These are phyloP conservation scores for Crithidia acanthocephali DNA, from an alignment of 208 protist genomes.

Conservation along the genomic window DNA sequence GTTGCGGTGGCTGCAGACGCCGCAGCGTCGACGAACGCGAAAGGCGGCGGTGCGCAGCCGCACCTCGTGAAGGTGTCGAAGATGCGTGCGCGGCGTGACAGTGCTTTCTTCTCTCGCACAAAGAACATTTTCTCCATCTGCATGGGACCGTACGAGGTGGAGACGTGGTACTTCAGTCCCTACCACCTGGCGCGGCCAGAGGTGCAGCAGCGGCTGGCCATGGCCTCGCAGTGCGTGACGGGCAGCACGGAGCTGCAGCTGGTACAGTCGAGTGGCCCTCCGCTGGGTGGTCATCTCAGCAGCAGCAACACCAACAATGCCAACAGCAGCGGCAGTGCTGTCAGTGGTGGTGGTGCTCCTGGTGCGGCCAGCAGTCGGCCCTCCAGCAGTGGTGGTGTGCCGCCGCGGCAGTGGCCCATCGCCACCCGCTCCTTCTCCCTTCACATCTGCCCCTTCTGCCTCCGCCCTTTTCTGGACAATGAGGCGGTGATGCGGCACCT, in stretches of 20 bases:
- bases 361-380: conserved; percentile 8
- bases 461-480: conserved; percentile 94
- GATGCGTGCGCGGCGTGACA: conserved; percentile 77
- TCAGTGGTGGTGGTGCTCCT: conserved; percentile 15
- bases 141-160: conserved; percentile 95
- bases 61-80: conserved; percentile 76
- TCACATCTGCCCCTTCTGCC: conserved; percentile 98
- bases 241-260: conserved; percentile 64
- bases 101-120: conserved; percentile 89
- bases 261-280: conserved; percentile 8
- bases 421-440: conserved; percentile 74
- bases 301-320: conserved; percentile 6
- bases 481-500: conserved; percentile 87
- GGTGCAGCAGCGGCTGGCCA: conserved; percentile 63
- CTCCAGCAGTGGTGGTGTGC: neutral
- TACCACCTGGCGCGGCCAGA: conserved; percentile 92
- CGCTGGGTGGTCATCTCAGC: too few species aligned
- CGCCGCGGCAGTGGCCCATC: conserved; percentile 24
- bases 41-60: conserved; percentile 44
- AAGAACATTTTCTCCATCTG: conserved; percentile 98
- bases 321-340: neutral
- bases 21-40: conserved; percentile 33
- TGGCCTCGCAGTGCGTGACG: conserved; percentile 50
- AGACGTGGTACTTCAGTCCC: conserved; percentile 98
- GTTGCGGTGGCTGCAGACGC: neutral